Percentiles rank a stretch among this genome's conserved stretches.
phyloP scores from a whole-genome alignment of 192 early-diverging fungal genomes.

The Thoreauomyces humboldtii region DNA sequence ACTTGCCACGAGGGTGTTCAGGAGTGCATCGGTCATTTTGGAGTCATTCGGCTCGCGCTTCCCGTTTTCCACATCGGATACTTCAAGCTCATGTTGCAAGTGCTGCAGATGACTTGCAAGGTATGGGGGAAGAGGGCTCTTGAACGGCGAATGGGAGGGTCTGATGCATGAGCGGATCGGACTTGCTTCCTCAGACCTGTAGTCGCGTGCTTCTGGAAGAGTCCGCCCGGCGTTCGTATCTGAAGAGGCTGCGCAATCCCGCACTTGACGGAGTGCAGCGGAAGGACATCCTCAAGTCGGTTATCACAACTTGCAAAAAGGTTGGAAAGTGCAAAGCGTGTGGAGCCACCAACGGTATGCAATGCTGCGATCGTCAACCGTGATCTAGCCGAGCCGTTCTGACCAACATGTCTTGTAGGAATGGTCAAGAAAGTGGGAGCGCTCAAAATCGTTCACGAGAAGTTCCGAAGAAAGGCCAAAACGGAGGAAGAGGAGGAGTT shows the following conservation, averaged over 20 bases:
- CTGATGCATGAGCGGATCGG: background rate
- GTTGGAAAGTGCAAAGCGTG: slow-evolving; percentile 81
- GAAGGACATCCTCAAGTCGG: slow-evolving; percentile 72
- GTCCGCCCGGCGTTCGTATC: slow-evolving; percentile 63
- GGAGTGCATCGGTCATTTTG: slow-evolving; percentile 97
- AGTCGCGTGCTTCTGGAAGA: slow-evolving; percentile 86
- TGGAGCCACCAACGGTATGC: slow-evolving; percentile 70
- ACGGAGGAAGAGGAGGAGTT: slow-evolving; percentile 73
- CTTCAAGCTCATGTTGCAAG: slow-evolving; percentile 82
- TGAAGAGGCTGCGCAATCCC: slow-evolving; percentile 69
- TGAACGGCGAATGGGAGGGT: background rate
- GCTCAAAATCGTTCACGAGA: slow-evolving; percentile 94
- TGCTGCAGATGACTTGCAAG: slow-evolving; percentile 97
- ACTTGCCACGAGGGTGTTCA: slow-evolving; percentile 84
- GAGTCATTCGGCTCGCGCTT: slow-evolving; percentile 84
- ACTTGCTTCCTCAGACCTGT: slow-evolving; percentile 59
- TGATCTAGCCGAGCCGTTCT: too few species aligned
- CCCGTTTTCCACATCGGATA: slow-evolving; percentile 99
- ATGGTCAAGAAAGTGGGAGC: slow-evolving; percentile 94
- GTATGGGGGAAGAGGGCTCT: slow-evolving; percentile 37
- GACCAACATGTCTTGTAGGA: too few species aligned
- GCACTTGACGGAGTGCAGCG: slow-evolving; percentile 80
- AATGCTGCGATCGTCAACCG: too few species aligned
- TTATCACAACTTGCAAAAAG: slow-evolving; percentile 89
- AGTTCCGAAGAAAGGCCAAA: slow-evolving; percentile 79